A percentile compares a stretch with the other conserved stretches of the same genome.
phyloP scores from a whole-genome alignment of 257 asterid genomes.

The Salvia splendens region DNA sequence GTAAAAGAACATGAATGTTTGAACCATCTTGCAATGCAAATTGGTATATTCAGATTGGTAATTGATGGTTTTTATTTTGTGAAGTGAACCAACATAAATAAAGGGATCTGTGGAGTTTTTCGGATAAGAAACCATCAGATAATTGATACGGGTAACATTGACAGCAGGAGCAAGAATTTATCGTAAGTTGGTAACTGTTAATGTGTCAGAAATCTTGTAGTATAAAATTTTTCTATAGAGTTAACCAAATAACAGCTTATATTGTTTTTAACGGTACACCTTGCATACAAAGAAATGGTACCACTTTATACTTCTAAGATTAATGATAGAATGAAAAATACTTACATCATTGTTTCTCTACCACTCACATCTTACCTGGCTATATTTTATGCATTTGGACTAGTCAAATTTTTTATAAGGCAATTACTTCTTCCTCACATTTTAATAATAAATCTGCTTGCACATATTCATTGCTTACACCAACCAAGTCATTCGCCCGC shows the following conservation, averaged over 20 bases:
- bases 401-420: conserved; percentile 30
- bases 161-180: background rate
- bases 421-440: conserved; percentile 49
- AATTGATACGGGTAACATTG: background rate
- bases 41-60: background rate
- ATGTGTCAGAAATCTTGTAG: conserved; percentile 8
- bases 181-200: conserved; percentile 12
- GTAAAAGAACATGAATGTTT: background rate
- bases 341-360: conserved; percentile 6
- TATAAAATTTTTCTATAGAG: conserved; percentile 13
- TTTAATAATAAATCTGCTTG: conserved; percentile 46
- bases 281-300: conserved; percentile 27
- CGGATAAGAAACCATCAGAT: conserved; percentile 18
- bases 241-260: conserved; percentile 23
- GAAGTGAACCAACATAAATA: conserved; percentile 3
- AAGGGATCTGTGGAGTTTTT: conserved; percentile 10
- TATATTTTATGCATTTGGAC: conserved; percentile 25
- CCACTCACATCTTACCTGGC: conserved; percentile 22
- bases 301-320: conserved; percentile 21
- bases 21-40: conserved; percentile 3
- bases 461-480: conserved; percentile 45
- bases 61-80: background rate
- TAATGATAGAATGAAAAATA: conserved; percentile 27
- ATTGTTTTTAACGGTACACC: conserved; percentile 24
- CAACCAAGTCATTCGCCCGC: conserved; percentile 70